Evolutionary conservation across 257 asterid genomes (phyloP), one percentile per base, ranked within the genome.

Genomic region (Cynanchum wilfordii): DNA sequence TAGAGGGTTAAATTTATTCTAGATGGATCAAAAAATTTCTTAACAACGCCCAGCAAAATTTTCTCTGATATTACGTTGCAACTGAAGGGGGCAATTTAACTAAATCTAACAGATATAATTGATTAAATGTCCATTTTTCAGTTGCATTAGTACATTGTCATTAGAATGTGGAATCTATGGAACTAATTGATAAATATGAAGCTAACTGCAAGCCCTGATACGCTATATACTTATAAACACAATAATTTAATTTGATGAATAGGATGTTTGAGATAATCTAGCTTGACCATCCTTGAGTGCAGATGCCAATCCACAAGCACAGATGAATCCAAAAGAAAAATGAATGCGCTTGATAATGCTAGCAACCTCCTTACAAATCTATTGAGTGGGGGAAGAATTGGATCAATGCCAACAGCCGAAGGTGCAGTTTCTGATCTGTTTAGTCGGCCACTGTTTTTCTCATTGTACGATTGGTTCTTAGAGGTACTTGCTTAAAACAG

Each of bases 381-480:
- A 71, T 81, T 95, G 83, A 95, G 98, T 78, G 97, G 98, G 68
- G 89, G 91, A 40, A 87, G 73, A 64, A 84, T 92, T 65, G 93
- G 88, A 69, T 80, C 94, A 17, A 91, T 95, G 99, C 98, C 98
- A 64, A 83, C 66, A 45, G 98, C 99, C 29, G 99, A 95, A 87
- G 99, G 99, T 72, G 99, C 96, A 29, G 93, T 91, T 57, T 79
- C 99, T 63, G 99, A 95, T 81, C 96, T 95, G 63, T 89, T 95
- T 56, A 93, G 86, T 68, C 89, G 87, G 38, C 98, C 99, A 10
- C 90, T 94, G 55, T 91, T 91, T 88, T 91, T 90, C 88, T 84
- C 98, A 63, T 73, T 94, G 69, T 90, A 89, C 63, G 95, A 91
- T 83, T 94, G 98, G 99, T 95, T 92, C 81, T 74, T 91, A 50